Conservation (phyloP, 2,329 filamentous ascomycete genomes). For the Arthroderma uncinatum region DNA sequence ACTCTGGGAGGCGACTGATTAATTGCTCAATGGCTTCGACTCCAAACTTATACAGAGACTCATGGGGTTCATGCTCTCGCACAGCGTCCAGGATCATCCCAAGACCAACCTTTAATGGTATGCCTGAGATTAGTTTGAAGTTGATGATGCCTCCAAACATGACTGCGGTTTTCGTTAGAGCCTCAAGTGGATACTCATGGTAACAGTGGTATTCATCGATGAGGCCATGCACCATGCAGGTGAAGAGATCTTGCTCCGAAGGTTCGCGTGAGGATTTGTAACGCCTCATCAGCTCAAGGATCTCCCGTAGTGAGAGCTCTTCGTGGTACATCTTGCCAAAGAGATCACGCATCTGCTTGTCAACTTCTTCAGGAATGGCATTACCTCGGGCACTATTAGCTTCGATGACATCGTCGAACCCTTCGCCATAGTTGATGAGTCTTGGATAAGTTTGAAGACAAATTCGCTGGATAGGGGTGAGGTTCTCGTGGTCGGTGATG, state of each 20-base stretch:
- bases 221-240: conserved; percentile 95
- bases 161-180: conserved; percentile 86
- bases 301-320: conserved; percentile 72
- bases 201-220: conserved; percentile 98
- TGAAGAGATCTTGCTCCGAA: conserved; percentile 84
- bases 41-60: conserved; percentile 96
- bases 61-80: conserved; percentile 66
- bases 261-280: conserved; percentile 82
- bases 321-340: conserved; percentile 98
- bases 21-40: conserved; percentile 89
- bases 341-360: conserved; percentile 89
- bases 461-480: conserved; percentile 70
- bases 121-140: conserved; percentile 76
- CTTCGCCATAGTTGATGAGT: conserved; percentile 91
- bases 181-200: conserved; percentile 89
- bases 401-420: conserved; percentile 84
- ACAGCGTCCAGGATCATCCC: conserved; percentile 98
- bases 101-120: conserved; percentile 85
- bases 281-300: conserved; percentile 70
- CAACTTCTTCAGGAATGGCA: conserved; percentile 63
- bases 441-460: conserved; percentile 90
- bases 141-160: conserved; percentile 95
- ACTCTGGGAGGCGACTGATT: conserved; percentile 70
- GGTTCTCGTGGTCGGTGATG: conserved; percentile 49
- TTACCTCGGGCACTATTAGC: conserved; percentile 74